phyloP scores from a whole-genome alignment of 768 basidiomycete species.

The Trametes villosa region DNA sequence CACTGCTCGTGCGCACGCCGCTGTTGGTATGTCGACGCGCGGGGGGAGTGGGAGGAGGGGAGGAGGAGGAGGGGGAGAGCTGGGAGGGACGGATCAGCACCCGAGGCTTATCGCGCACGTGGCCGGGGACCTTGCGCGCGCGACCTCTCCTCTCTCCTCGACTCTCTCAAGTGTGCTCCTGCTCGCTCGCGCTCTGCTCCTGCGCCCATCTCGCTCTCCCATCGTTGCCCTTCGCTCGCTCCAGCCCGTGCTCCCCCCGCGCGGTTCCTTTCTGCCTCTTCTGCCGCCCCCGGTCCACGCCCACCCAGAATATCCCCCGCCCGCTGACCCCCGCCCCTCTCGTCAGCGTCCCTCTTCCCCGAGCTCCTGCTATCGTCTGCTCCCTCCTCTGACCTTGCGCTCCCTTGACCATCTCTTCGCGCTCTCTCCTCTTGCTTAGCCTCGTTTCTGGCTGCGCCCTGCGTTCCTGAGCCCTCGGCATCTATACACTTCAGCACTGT shows the following conservation, averaged over 20 bases:
- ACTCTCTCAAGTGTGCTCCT: not conserved
- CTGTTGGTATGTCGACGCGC: not conserved
- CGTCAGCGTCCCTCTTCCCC: slow-evolving; percentile 10
- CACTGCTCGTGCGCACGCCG: too few species aligned
- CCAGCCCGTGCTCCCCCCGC: not conserved
- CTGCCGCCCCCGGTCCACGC: not conserved
- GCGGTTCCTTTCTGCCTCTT: not conserved
- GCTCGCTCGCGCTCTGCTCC: not conserved
- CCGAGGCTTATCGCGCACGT: slow-evolving; percentile 16
- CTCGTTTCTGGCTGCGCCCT: too few species aligned
- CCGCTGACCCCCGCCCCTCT: slow-evolving; percentile 11
- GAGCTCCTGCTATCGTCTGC: not conserved
- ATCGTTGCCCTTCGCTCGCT: not conserved
- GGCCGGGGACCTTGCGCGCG: not conserved
- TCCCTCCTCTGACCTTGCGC: not conserved
- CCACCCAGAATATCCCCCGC: not conserved
- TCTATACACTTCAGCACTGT: not conserved
- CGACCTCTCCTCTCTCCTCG: not conserved
- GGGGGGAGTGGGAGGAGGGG: not conserved
- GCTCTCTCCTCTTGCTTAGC: not conserved
- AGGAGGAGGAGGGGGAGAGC: not conserved
- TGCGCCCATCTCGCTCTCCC: not conserved
- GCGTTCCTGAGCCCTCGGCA: not conserved
- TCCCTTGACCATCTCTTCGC: not conserved
- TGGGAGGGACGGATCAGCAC: not conserved